Evolutionary conservation across 345 rosid genomes (phyloP).

Genomic region (Combretum micranthum): DNA sequence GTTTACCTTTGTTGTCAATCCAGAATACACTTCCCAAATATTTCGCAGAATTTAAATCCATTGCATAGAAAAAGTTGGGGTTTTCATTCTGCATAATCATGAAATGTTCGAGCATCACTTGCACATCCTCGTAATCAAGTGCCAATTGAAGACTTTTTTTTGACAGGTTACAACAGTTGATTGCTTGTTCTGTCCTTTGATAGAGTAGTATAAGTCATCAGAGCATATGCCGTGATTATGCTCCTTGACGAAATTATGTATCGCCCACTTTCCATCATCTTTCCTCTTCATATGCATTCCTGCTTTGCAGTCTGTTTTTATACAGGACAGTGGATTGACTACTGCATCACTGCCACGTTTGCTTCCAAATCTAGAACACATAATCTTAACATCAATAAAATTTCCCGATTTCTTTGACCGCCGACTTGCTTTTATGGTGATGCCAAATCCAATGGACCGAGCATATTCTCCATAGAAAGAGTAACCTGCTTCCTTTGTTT

Average conservation of each 20-base stretch:
- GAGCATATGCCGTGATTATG: constrained; percentile 37
- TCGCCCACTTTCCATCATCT: constrained; percentile 32
- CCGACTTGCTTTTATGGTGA: constrained; percentile 42
- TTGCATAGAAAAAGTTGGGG: constrained; percentile 34
- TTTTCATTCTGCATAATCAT: constrained; percentile 28
- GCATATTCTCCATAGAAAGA: constrained; percentile 44
- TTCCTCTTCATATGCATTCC: constrained; percentile 41
- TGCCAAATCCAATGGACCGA: constrained; percentile 33
- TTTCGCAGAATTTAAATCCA: constrained; percentile 27
- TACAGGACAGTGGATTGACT: constrained; percentile 23
- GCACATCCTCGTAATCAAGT: constrained; percentile 23
- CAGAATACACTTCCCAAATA: constrained; percentile 33
- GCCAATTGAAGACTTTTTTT: constrained; percentile 28
- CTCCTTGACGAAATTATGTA: constrained; percentile 28
- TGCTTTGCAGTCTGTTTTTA: constrained; percentile 40
- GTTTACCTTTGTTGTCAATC: constrained; percentile 32
- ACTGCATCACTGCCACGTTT: constrained; percentile 23
- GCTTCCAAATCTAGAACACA: constrained; percentile 43
- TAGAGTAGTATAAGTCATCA: constrained; percentile 21
- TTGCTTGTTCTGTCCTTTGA: constrained; percentile 27
- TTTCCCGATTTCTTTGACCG: constrained; percentile 44
- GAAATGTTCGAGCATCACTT: constrained; percentile 26
- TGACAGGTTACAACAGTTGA: constrained; percentile 14
- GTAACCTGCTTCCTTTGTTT: constrained; percentile 41
- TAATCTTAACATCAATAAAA: constrained; percentile 42